Evolutionary conservation across 371 early-diverging fungal genomes (phyloP), one percentile per base, ranked within the genome.

Genomic region (Choanephora cucurbitarum): DNA sequence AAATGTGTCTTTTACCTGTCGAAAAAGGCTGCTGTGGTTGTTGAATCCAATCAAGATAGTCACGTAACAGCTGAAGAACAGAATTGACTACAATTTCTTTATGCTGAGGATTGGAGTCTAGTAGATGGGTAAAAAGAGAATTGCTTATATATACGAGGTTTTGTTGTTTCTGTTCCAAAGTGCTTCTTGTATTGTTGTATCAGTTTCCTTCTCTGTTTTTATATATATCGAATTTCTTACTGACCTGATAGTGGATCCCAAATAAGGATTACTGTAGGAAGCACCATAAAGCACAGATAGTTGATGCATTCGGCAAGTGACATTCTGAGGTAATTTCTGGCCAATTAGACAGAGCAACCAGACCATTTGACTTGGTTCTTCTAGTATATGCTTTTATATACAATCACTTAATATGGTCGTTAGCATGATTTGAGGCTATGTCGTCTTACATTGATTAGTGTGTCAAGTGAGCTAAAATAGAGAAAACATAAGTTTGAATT

Each of bases 311-410:
- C 59, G 59, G 21, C 61, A 51, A 11, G 63, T 43, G 5, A 68
- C 49, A 14, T 51, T 39, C n/a, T 60, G 51, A 17, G 70, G 64
- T 19, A 72, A 48, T 44, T 56, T 62, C 6, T 67, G 65, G 14
- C 62, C 62, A 17, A 75, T 53, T 6, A 62, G 44, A 33, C 65
- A 64, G 9, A 69, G 42, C 1, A 75, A 43, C 72, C 72, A 71
- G 18, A 56, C 15, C 63, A 70, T 67, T 5, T 32, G n/a, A 10
- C 3, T 34, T 33, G 53, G 14, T 42, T 62, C 63, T n/a, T 18
- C 47, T 33, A 45, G 32, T 11, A 57, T 39, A 31, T 57, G 44
- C 59, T 57, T 31, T 47, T 41, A 1, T 10, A n/a, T n/a, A n/a
- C n/a, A n/a, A n/a, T 50, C 18, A 19, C 56, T 48, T 42, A 51